These are phyloP conservation scores for Globisporangium cylindrosporum DNA, from an alignment of 352 stramenopile species.

Conservation along the genomic window DNA sequence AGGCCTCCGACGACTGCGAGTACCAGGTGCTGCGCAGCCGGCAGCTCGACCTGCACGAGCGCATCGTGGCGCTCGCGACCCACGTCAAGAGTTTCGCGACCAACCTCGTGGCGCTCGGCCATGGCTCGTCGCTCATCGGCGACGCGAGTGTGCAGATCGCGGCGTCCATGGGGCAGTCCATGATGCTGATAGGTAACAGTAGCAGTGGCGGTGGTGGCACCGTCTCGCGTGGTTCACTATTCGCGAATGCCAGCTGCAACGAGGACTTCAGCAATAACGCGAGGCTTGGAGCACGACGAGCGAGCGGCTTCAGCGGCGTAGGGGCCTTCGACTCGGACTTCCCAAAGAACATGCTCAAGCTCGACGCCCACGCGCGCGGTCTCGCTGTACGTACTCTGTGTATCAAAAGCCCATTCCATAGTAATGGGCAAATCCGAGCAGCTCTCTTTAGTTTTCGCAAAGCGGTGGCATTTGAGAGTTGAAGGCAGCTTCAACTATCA, in stretches of 20 bases:
- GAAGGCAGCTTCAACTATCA: background rate
- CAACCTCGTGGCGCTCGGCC: constrained; percentile 35
- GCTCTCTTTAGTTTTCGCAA: background rate
- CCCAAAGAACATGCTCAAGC: constrained; percentile 20
- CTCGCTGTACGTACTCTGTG: constrained; percentile 8
- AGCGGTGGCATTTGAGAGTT: background rate
- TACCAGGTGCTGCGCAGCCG: constrained; percentile 31
- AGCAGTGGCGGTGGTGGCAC: background rate
- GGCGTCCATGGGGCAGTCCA: constrained; percentile 9
- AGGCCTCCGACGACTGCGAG: constrained; percentile 36
- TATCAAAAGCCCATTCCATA: too few relatives aligned
- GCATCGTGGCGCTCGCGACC: constrained; percentile 24
- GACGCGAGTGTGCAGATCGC: constrained; percentile 25
- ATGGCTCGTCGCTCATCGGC: constrained; percentile 29
- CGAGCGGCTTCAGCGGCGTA: background rate
- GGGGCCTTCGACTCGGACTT: constrained; percentile 22
- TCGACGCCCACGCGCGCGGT: constrained; percentile 11
- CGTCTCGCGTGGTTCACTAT: background rate
- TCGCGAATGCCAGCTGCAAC: background rate
- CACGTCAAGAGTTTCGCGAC: constrained; percentile 45
- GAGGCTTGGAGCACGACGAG: background rate
- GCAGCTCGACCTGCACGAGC: constrained; percentile 30
- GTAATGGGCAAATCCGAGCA: background rate
- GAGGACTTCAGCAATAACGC: background rate
- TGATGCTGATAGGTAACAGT: background rate